Conservation (phyloP, 345 rosid genomes). For the Acer negundo region DNA sequence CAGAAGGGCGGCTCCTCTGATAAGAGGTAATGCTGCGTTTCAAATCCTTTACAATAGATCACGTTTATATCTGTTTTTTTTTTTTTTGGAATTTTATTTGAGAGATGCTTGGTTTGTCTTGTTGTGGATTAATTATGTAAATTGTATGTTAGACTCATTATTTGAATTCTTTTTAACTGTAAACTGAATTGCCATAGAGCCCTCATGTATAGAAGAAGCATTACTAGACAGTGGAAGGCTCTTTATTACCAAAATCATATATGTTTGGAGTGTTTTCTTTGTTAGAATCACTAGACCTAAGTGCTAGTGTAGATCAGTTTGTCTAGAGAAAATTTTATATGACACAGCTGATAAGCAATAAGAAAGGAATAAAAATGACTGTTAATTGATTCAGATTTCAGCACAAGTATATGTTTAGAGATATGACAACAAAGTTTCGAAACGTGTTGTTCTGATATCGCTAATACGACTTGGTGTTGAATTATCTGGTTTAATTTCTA, state of each 20-base stretch:
- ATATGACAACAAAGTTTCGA: background rate
- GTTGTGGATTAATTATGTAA: too few relatives aligned
- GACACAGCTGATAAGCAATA: background rate
- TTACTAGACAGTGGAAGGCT: too few relatives aligned
- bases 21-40: constrained; percentile 53
- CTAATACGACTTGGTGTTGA: background rate
- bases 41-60: too few relatives aligned
- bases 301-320: background rate
- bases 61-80: too few relatives aligned
- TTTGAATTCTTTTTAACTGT: too few relatives aligned
- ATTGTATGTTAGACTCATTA: background rate
- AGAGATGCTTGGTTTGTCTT: too few relatives aligned
- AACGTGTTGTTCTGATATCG: background rate
- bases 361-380: background rate
- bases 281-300: background rate
- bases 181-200: too few relatives aligned
- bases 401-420: background rate
- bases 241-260: too few relatives aligned
- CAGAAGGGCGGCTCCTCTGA: constrained; percentile 92
- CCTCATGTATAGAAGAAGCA: too few relatives aligned
- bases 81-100: too few relatives aligned
- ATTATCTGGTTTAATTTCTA: background rate
- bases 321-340: background rate
- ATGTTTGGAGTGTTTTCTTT: too few relatives aligned
- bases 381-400: too few relatives aligned